Base-by-base conservation (phyloP, 257 asterid species). In the Plantago major region DNA sequence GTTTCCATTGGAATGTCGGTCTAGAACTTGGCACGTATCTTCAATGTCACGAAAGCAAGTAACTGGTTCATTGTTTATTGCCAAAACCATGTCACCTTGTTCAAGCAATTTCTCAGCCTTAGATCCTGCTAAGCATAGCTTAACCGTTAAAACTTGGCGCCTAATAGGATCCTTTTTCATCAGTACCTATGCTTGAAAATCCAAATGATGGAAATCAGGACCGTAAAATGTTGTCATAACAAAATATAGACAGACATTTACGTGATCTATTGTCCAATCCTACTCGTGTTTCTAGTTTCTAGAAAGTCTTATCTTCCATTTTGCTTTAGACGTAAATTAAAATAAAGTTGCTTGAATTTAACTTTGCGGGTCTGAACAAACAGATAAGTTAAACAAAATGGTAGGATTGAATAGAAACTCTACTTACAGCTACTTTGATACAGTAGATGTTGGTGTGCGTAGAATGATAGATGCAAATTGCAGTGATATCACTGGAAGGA, bases 81-180 rank as follows among this genome's bases (percentile, higher is more conserved):
- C 98, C 78, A 88, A 74, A 71, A 91, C 85, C 96, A 88, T 91
- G 78, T 91, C 98, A 43, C 96, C 94, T 66, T 80, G 82, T 66
- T 50, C 43, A 6, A 70, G 74, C 63, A 86, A 63, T 72, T 77
- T 84, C 71, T 82, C 91, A 70, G 95, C 93, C 66, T 73, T 80
- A 52, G 98, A 91, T 47, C 98, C 90, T 30, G 98, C 94, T 68
- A 88, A 81, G 77, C 98, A 88, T 65, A 96, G 95, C 81, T 88
- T 91, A 47, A 88, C 98, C 70, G 89, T 81, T 77, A 91, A 67
- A 43, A 88, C 97, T 68, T 88, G 97, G 45, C 95, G 95, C 78
- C 97, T 84, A 57, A 86, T 71, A 38, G 97, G 92, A 75, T 91
- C 97, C 72, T 84, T 91, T 79, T 81, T 84, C 64, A 86, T 90